Evolutionary conservation across 768 basidiomycete genomes (phyloP), one percentile per base, ranked within the genome.

Genomic region (Vararia minispora): DNA sequence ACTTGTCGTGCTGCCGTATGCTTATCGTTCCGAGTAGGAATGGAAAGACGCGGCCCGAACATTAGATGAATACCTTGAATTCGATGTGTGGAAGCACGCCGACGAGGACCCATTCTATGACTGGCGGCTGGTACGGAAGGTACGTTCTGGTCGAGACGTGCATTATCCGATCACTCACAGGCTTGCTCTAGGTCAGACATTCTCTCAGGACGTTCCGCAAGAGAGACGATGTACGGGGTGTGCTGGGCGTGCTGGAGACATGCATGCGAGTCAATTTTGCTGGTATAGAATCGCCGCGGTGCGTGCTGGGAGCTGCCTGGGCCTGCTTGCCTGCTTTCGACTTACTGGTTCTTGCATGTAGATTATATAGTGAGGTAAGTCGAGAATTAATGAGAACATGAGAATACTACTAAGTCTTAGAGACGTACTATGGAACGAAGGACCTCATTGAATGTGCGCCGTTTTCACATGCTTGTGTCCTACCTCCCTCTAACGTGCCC

Each of bases 361-460:
- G 89, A 53, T 60, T 98, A 18, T 97, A 95, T 53, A 88, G 85
- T 58, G 90, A 94, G 65, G 90, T 68, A 37, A 37, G 55, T 46
- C n/a, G n/a, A n/a, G n/a, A n/a, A n/a, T n/a, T n/a, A n/a, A n/a
- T n/a, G n/a, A n/a, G n/a, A n/a, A n/a, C n/a, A n/a, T n/a, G 1
- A 14, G 4, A 8, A 18, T 25, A 35, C 17, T 33, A 33, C 12
- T 31, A 33, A 30, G n/a, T 31, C 23, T 33, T 25, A 28, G 37
- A 97, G 88, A 92, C 89, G 0, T 98, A 86, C 58, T 69, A 79
- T 30, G 91, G 91, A 2, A 94, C 90, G 2, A 99, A 99, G 58
- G 69, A 79, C 39, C 56, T 90, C 9, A 83, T 98, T 41, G 91
- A 97, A 67, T 69, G 87, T 84, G 46, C 49, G 70, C 29, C 5